phyloP scores from a whole-genome alignment of 2,329 filamentous ascomycete species.

The Bipolaris oryzae region DNA sequence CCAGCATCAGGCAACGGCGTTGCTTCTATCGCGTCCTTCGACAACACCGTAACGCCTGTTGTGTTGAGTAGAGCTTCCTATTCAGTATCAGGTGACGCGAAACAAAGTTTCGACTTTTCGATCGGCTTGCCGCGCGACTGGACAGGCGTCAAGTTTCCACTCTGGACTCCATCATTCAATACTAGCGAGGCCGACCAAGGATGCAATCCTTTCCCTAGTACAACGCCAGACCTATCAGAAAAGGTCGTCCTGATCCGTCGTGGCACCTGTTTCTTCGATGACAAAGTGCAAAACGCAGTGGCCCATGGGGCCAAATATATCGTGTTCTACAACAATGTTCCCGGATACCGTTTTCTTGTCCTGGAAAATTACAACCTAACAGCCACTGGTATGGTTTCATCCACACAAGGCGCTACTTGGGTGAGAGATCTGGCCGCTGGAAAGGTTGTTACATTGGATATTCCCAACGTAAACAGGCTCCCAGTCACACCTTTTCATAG shows the following conservation, averaged over 20 bases:
- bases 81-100: not conserved
- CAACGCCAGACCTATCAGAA: not conserved
- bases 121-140: not conserved
- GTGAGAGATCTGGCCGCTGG: not conserved
- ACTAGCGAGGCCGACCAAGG: not conserved
- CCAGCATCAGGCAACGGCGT: not conserved
- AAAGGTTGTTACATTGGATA: not conserved
- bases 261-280: not conserved
- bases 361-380: not conserved
- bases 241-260: slow-evolving; percentile 1
- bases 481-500: not conserved
- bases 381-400: not conserved
- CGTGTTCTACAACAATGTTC: not conserved
- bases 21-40: not conserved
- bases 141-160: not conserved
- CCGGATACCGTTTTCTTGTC: not conserved
- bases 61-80: not conserved
- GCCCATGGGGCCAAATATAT: not conserved
- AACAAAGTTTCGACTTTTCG: not conserved
- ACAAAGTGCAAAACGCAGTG: not conserved
- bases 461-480: not conserved
- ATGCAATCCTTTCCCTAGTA: not conserved
- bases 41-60: not conserved
- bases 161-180: not conserved
- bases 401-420: not conserved